A percentile compares a stretch with the other conserved stretches of the same genome.
Conservation (phyloP, 2,329 filamentous ascomycete species). For the Chalaropsis ovoidea region DNA sequence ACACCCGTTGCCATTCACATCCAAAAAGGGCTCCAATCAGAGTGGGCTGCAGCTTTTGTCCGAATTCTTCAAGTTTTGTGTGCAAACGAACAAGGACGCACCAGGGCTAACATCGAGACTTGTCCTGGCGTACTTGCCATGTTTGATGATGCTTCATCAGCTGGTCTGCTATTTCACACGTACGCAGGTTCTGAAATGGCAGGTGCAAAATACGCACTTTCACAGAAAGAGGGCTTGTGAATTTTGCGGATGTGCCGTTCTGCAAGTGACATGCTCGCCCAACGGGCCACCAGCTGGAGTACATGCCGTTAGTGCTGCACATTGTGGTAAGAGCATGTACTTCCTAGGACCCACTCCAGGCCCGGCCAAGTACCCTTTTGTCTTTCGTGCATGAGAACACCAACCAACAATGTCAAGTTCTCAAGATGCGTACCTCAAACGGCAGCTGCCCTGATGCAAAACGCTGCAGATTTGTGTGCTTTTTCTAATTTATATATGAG, state of each 20-base stretch:
- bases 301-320: not conserved
- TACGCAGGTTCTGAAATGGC: not conserved
- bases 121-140: conserved; percentile 10
- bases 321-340: conserved; percentile 2
- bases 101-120: conserved; percentile 2
- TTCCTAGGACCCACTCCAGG: not conserved
- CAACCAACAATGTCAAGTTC: not conserved
- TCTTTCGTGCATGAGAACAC: not conserved
- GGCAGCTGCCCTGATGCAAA: not conserved
- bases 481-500: not conserved
- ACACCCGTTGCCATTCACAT: not conserved
- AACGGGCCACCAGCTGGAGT: not conserved
- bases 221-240: not conserved
- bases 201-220: not conserved
- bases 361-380: not conserved
- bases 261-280: not conserved
- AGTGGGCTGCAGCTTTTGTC: not conserved
- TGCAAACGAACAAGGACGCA: not conserved
- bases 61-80: conserved; percentile 2
- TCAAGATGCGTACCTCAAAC: conserved; percentile 5
- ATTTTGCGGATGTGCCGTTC: not conserved
- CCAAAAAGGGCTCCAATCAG: not conserved
- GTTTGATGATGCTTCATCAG: not conserved
- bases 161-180: not conserved
- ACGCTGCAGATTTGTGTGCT: not conserved